Percentiles rank a stretch among this genome's conserved stretches.
Evolutionary conservation across 73 alveolate genomes (phyloP).

Genomic region (Tetrahymena elliotti): DNA sequence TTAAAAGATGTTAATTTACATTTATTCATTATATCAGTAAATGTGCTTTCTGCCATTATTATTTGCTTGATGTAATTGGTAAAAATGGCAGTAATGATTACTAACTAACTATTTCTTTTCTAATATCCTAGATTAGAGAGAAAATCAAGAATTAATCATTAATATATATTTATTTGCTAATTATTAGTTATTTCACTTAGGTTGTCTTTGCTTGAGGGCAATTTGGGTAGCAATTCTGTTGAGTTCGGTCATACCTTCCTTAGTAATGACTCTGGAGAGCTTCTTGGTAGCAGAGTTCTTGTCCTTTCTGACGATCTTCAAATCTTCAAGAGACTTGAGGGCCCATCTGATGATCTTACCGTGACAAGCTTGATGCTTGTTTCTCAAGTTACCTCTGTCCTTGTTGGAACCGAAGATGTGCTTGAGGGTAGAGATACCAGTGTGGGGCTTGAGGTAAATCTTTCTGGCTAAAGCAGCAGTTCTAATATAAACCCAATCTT

Average conservation of each 20-base stretch:
- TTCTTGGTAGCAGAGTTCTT: conserved; percentile 38
- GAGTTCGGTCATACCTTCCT: conserved; percentile 51
- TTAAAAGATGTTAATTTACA: background rate
- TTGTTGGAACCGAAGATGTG: conserved; percentile 78
- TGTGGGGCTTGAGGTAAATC: conserved; percentile 75
- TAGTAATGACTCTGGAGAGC: conserved; percentile 44
- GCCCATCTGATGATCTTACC: conserved; percentile 89
- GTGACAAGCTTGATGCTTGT: conserved; percentile 65
- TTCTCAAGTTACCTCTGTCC: conserved; percentile 69
- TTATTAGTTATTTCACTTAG: background rate
- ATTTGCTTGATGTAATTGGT: background rate
- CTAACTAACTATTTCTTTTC: background rate
- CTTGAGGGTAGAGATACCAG: conserved; percentile 33
- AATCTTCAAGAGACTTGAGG: conserved; percentile 72
- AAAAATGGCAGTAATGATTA: background rate
- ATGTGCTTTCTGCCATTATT: background rate
- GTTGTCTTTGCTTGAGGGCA: conserved; percentile 8
- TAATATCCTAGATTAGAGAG: background rate
- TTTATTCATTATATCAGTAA: background rate
- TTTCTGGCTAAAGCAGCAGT: conserved; percentile 95
- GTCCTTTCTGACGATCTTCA: conserved; percentile 71
- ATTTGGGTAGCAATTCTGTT: conserved; percentile 54
- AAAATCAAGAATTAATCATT: background rate
- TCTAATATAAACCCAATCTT: conserved; percentile 93
- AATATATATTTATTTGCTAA: background rate